Evolutionary conservation across 139 green algal genomes (phyloP).

Genomic region (Coccomyxa sp.): DNA sequence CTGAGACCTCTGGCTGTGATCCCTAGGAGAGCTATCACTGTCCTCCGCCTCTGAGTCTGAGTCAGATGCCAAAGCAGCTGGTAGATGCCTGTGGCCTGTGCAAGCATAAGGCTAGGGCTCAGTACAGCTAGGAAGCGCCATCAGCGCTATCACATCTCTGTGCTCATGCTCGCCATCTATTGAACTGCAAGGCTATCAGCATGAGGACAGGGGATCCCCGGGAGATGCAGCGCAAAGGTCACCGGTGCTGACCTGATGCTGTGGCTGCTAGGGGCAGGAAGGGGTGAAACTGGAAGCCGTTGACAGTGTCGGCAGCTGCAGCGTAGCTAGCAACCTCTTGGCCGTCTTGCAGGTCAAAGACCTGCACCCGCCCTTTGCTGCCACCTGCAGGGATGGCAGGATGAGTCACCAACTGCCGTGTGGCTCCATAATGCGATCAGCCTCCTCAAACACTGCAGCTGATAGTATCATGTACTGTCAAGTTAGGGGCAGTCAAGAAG

Average conservation of each 20-base stretch:
- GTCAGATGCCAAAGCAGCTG: slow-evolving; percentile 14
- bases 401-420: too few species aligned
- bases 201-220: not conserved
- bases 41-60: slow-evolving; percentile 7
- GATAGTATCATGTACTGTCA: not conserved
- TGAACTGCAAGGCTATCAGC: not conserved
- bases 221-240: not conserved
- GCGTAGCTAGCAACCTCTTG: slow-evolving; percentile 28
- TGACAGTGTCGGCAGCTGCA: slow-evolving; percentile 69
- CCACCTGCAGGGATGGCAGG: too few species aligned
- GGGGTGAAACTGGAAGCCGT: slow-evolving; percentile 76
- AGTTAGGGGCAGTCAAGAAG: too few species aligned
- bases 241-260: slow-evolving; percentile 44
- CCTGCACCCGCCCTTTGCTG: slow-evolving; percentile 35
- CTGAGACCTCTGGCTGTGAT: too few species aligned
- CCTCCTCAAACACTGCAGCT: not conserved
- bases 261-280: slow-evolving; percentile 63
- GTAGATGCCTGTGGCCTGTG: slow-evolving; percentile 32
- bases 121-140: not conserved
- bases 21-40: too few species aligned
- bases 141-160: not conserved
- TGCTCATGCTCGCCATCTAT: not conserved
- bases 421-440: too few species aligned
- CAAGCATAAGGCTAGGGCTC: not conserved
- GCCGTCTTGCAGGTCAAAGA: slow-evolving; percentile 75